Base-by-base conservation (phyloP, 805 yeast species). In the Lachancea fermentati region DNA sequence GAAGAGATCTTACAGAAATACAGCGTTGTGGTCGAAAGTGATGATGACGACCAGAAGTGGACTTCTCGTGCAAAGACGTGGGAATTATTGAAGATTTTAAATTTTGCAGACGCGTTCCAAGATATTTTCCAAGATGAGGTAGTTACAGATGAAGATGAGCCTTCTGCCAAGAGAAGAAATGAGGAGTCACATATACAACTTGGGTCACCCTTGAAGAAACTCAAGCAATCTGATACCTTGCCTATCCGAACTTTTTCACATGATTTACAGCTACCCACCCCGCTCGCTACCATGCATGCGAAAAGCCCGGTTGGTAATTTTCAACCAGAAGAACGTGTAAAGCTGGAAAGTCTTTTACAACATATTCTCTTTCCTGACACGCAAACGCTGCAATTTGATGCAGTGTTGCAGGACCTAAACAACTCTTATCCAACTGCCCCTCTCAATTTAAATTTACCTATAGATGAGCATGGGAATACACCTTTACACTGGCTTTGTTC, bases 401-500 rank as follows among this genome's bases (percentile, higher is more conserved):
- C 43, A 6, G 39, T 51, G n/a, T 32, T 57, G 7, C 52, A 51
- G 19, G 59, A 58, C 15, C 41, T 59, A 3, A 53, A 58, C 19
- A 9, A 18, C 4, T 37, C 47, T 3, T 60, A 47, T 36, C 63
- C 65, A 4, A 38, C 48, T 17, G 41, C 46, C 6, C 42, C 45
- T 11, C 34, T 85, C 28, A 74, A 78, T 44, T 69, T 89, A 37
- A 93, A 87, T 54, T 85, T 87, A 25, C 81, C 96, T 1, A 85
- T 94, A 33, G 99, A 94, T 62, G 94, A 85, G 51, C 78, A 82
- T 43, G 97, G 97, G 0, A 93, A 93, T 57, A 83, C 96, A 0
- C 87, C 96, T 0, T 70, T 93, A 42, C 99, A 93, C 62, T 85
- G 97, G 94, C 94, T 97, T 3, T 80, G 97, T 12, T 85, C 97